phyloP scores from a whole-genome alignment of 2,329 filamentous ascomycete genomes.

The Diplodia intermedia region DNA sequence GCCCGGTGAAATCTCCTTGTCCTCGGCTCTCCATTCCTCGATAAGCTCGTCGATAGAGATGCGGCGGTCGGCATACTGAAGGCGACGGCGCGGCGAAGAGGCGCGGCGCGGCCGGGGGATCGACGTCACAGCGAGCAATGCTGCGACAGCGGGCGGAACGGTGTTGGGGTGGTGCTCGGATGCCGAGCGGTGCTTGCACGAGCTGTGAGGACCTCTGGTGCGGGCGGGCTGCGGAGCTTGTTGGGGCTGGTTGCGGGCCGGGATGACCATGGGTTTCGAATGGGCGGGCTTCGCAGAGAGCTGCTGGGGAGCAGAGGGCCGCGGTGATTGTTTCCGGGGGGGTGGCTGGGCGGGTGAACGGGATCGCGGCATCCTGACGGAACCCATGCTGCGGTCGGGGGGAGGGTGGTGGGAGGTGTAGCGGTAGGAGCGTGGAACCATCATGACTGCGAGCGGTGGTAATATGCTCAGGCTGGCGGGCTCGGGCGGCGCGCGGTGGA shows the following conservation, averaged over 20 bases:
- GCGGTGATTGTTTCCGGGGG: constrained; percentile 31
- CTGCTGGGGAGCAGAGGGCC: constrained; percentile 26
- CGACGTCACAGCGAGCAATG: constrained; percentile 64
- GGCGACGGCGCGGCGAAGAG: constrained; percentile 47
- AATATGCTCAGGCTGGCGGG: not conserved
- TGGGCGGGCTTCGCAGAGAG: constrained; percentile 38
- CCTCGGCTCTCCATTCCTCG: constrained; percentile 61
- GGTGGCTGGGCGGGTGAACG: not conserved
- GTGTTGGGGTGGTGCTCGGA: constrained; percentile 52
- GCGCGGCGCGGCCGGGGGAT: constrained; percentile 59
- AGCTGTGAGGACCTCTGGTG: not conserved
- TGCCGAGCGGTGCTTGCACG: constrained; percentile 35
- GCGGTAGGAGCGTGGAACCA: constrained; percentile 56
- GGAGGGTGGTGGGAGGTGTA: constrained; percentile 44
- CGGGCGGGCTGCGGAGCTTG: not conserved
- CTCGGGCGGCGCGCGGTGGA: constrained; percentile 25
- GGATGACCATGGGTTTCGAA: constrained; percentile 53
- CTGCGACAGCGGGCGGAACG: constrained; percentile 63
- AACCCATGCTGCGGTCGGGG: constrained; percentile 26
- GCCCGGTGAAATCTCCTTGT: constrained; percentile 47
- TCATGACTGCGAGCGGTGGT: constrained; percentile 43
- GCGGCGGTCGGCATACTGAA: constrained; percentile 48
- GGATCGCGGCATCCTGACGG: constrained; percentile 29
- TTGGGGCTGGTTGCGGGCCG: constrained; percentile 42
- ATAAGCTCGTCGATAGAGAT: constrained; percentile 65